Conservation (phyloP, 257 asterid genomes). For the Anisodus acutangulus region DNA sequence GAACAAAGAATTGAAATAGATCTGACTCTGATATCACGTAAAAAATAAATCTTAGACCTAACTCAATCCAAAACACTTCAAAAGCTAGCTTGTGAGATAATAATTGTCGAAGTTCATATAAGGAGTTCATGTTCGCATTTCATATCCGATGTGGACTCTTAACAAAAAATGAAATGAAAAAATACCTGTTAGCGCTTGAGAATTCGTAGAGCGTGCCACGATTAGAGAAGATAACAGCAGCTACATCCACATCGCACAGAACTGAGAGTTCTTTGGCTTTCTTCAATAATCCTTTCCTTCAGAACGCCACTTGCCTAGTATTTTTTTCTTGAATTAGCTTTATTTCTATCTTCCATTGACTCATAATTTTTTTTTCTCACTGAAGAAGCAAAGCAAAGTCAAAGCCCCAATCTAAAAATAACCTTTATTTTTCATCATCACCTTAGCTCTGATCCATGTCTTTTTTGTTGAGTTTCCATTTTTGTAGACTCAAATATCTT, state of each 20-base stretch:
- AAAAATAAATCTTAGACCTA: too few species aligned
- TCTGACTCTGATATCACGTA: too few species aligned
- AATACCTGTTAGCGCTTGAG: slow-evolving; percentile 14
- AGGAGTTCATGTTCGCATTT: too few species aligned
- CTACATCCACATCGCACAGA: not conserved
- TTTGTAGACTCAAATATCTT: not conserved
- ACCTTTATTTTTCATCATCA: not conserved
- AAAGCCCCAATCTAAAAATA: not conserved
- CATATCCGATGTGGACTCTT: too few species aligned
- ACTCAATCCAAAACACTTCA: too few species aligned
- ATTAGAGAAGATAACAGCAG: not conserved
- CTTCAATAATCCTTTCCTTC: not conserved
- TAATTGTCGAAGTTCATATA: too few species aligned
- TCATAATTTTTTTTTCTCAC: not conserved
- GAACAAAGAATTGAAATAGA: too few species aligned
- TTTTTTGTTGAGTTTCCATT: not conserved
- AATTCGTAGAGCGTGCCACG: not conserved
- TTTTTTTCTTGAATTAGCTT: not conserved
- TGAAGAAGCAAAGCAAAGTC: too few species aligned
- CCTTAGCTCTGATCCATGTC: not conserved
- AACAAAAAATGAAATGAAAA: too few species aligned
- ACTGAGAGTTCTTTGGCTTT: not conserved
- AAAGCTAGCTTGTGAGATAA: too few species aligned
- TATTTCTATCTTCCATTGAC: not conserved
- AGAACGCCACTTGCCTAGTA: not conserved